Evolutionary conservation across 1,139 yeast genomes (phyloP).

Genomic region (Meyerozyma carpophila): DNA sequence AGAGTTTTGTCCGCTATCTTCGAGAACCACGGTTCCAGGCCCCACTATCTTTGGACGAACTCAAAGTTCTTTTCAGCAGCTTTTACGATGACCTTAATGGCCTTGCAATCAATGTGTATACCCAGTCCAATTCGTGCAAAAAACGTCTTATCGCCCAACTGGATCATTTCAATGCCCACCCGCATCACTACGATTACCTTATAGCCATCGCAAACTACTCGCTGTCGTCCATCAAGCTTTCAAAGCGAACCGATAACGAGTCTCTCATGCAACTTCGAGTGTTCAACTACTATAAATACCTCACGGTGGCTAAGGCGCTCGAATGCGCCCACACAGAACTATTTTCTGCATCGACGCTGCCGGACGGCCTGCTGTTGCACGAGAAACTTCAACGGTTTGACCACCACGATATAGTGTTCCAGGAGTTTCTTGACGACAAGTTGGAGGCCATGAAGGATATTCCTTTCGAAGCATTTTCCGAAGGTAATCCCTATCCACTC

Average conservation of each 20-base stretch:
- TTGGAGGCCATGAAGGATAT: slow-evolving; percentile 18
- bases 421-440: slow-evolving; percentile 34
- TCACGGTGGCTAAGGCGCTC: slow-evolving; percentile 27
- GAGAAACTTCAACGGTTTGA: slow-evolving; percentile 38
- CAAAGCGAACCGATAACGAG: slow-evolving; percentile 31
- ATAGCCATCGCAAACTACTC: slow-evolving; percentile 43
- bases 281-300: slow-evolving; percentile 37
- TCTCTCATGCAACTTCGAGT: slow-evolving; percentile 37
- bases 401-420: slow-evolving; percentile 33
- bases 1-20: slow-evolving; percentile 30
- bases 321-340: slow-evolving; percentile 30
- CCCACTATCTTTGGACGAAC: slow-evolving; percentile 33
- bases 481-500: not conserved
- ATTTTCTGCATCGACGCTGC: slow-evolving; percentile 19
- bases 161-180: slow-evolving; percentile 23
- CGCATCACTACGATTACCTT: slow-evolving; percentile 34
- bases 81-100: slow-evolving; percentile 37
- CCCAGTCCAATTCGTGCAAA: slow-evolving; percentile 36
- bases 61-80: slow-evolving; percentile 26
- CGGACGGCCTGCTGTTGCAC: slow-evolving; percentile 28
- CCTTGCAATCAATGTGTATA: slow-evolving; percentile 27
- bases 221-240: slow-evolving; percentile 32
- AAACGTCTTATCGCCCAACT: slow-evolving; percentile 32
- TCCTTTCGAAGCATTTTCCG: slow-evolving; percentile 18
- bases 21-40: slow-evolving; percentile 42